These are phyloP conservation scores for Candida glaebosa DNA, from an alignment of 805 yeast genomes.

Conservation along the genomic window DNA sequence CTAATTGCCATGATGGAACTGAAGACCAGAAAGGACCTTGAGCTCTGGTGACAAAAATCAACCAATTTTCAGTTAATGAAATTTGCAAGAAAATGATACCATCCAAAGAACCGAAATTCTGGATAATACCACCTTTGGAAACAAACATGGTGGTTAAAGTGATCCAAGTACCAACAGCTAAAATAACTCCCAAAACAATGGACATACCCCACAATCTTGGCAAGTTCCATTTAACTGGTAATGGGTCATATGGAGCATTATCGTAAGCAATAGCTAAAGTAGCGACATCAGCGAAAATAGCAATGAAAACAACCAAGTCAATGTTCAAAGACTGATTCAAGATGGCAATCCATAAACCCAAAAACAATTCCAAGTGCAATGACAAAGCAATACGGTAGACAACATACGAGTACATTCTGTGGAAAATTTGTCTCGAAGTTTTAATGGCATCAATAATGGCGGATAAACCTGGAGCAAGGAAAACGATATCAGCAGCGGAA, in stretches of 20 bases:
- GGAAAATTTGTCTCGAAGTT: conserved; percentile 96
- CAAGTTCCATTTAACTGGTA: conserved; percentile 94
- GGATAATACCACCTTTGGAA: conserved; percentile 89
- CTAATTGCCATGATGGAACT: conserved; percentile 91
- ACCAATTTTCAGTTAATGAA: conserved; percentile 95
- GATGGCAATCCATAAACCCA: conserved; percentile 96
- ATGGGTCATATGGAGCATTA: conserved; percentile 91
- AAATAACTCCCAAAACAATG: conserved; percentile 74
- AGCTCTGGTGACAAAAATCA: conserved; percentile 94
- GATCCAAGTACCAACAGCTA: conserved; percentile 93
- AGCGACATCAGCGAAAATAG: conserved; percentile 96
- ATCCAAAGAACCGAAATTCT: conserved; percentile 91
- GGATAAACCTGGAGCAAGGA: conserved; percentile 90
- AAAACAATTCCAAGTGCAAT: conserved; percentile 88
- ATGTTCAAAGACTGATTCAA: conserved; percentile 82
- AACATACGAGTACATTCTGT: conserved; percentile 98
- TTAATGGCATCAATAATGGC: conserved; percentile 89
- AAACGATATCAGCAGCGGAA: conserved; percentile 95
- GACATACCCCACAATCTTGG: conserved; percentile 98
- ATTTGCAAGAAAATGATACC: conserved; percentile 93
- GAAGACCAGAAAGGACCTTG: conserved; percentile 99
- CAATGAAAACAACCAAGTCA: conserved; percentile 92
- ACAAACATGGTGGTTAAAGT: conserved; percentile 91
- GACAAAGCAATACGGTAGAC: conserved; percentile 97
- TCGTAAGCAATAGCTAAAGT: conserved; percentile 96